Base-by-base conservation (phyloP, 495 filamentous ascomycete genomes). In the Annulohypoxylon stygium region DNA sequence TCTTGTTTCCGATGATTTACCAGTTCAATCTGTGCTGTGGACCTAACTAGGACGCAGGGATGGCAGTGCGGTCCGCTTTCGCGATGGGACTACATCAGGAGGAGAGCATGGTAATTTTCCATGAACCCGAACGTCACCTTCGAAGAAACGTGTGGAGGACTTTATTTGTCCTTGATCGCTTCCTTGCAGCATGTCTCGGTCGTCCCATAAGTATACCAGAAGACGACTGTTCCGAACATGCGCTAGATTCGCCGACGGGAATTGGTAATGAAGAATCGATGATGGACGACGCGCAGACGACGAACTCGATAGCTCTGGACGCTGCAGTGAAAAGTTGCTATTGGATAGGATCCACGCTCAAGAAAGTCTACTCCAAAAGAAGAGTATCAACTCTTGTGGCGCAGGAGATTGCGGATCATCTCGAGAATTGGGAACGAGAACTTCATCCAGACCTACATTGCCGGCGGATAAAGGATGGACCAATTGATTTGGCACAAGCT, bases 381-480 rank as follows among this genome's bases (percentile, higher is more conserved):
- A 92, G 89, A 67, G 88, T 93, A 47, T 93, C 90, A 7, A 90
- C 90, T 34, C 81, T 84, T 20, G 83, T 90, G 20, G 90, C 90
- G 1, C 89, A 92, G 69, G 84, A 88, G 25, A 92, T 93, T 37
- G 88, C 89, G 45, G 86, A 91, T 69, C 84, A 78, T 61, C 83
- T 84, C 64, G 86, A 84, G 57, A 65, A 74, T 11, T 88, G 87
- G 86, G 83, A 84, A 18, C 79, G 79, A 66, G 80, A 79, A 37
- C 74, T 88, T 9, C 81, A 85, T 36, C 75, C 77, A 1, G 75
- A 65, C n/a, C 69, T 89, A 26, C 83, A 86, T 70, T 84, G 83
- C 76, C 81, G 82, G 26, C 82, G 83, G 80, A 80, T 89, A 76
- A 77, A 82, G 30, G 83, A 81, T 16, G 83, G 81, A 8, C 51